Evolutionary conservation across 805 yeast species (phyloP), one percentile per base, ranked within the genome.

Genomic region (Barnettozyma botsteinii): DNA sequence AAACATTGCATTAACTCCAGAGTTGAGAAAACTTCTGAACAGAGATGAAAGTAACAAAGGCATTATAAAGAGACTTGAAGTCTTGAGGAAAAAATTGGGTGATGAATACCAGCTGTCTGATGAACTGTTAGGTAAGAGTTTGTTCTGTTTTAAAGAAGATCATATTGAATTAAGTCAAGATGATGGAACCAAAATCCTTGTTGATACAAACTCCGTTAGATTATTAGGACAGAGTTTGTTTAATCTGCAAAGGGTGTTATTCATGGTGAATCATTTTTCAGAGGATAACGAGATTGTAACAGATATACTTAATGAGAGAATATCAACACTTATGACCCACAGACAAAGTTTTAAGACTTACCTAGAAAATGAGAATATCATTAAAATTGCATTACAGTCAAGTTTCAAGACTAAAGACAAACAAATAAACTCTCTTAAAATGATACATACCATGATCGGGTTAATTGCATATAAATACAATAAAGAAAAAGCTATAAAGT

Each of bases 371-470:
- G 29, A 31, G 7, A 17, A 35, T 5, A 20, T 35, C 2, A 9
- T 23, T 4, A 17, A 37, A 5, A 20, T 25, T 13, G 28, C 43
- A 26, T 26, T 40, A n/a, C 12, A 13, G 15, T 25, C 43, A 3
- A 30, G 22, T 20, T 40, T 35, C 19, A 23, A 12, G 13, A 3
- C 24, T 1, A 17, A 26, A 26, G 33, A 35, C 13, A 20, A 27
- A n/a, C 21, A 15, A 6, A 33, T n/a, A 9, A 42, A 38, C 31
- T 14, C 33, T 4, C 3, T 18, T 5, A 41, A 40, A 21, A 38
- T 52, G 9, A 38, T 59, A 13, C 43, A 43, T 36, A 53, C 50
- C 4, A 29, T 57, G 13, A 44, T 61, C 11, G 65, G 64, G 7
- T 41, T 54, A 19, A 17, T 61, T 14, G 40, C 48, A 5, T 37